phyloP scores from a whole-genome alignment of 805 yeast genomes.

The Metschnikowia hibisci region DNA sequence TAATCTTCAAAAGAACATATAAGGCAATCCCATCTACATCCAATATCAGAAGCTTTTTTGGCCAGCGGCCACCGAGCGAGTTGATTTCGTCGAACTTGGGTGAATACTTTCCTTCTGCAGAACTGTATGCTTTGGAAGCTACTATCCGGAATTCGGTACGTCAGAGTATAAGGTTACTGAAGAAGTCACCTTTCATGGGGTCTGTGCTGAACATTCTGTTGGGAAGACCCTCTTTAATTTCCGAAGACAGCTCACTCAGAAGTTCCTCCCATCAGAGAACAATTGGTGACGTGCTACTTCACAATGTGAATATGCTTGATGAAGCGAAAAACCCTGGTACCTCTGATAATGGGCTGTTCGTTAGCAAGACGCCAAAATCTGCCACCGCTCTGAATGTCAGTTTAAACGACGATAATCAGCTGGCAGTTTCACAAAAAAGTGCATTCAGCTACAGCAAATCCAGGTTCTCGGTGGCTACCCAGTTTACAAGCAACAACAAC shows the following conservation, averaged over 20 bases:
- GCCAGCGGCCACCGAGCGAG: constrained; percentile 92
- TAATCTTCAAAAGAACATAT: constrained; percentile 28
- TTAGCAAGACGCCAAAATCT: constrained; percentile 24
- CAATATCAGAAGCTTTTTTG: constrained; percentile 53
- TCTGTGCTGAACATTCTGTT: constrained; percentile 13
- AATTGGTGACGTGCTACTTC: constrained; percentile 61
- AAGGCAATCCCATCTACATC: constrained; percentile 17
- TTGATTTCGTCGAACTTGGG: constrained; percentile 84
- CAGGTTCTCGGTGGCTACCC: constrained; percentile 17
- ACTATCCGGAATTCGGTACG: constrained; percentile 83
- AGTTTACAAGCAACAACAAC: constrained; percentile 21
- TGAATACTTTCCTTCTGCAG: constrained; percentile 88
- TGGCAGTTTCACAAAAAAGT: constrained; percentile 8
- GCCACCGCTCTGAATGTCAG: constrained; percentile 10
- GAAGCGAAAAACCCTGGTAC: constrained; percentile 28
- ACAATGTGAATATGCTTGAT: constrained; percentile 54
- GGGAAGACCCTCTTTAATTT: constrained; percentile 20
- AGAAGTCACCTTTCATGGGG: constrained; percentile 26
- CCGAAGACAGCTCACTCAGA: constrained; percentile 11
- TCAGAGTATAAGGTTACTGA: constrained; percentile 62
- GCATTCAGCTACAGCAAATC: constrained; percentile 4
- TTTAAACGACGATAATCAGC: constrained; percentile 6
- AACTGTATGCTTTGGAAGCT: constrained; percentile 63
- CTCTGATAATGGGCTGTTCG: constrained; percentile 24
- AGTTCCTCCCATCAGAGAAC: constrained; percentile 35